phyloP scores from a whole-genome alignment of 192 early-diverging fungal species.

The Umbelopsis vinacea region DNA sequence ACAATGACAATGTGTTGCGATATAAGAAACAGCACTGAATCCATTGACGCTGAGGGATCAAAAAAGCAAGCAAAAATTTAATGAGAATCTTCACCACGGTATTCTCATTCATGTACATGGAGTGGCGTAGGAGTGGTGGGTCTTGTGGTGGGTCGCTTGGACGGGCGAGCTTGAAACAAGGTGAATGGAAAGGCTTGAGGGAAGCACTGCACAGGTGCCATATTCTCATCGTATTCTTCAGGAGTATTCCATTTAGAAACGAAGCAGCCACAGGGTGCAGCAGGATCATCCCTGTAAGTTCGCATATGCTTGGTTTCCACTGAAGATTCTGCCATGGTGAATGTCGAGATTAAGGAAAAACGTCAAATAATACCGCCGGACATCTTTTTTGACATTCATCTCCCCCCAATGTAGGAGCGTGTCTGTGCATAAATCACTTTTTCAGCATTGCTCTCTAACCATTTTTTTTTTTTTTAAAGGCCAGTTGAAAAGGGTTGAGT shows the following conservation, averaged over 20 bases:
- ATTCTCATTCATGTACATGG: not conserved
- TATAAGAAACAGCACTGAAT: too few relatives aligned
- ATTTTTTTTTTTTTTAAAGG: too few relatives aligned
- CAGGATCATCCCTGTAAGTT: not conserved
- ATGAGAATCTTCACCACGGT: not conserved
- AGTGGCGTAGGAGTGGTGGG: not conserved
- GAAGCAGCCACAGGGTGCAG: slow-evolving; percentile 3
- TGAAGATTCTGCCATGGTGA: not conserved
- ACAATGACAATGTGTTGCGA: too few relatives aligned
- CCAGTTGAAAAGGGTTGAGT: too few relatives aligned
- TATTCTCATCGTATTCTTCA: slow-evolving; percentile 5
- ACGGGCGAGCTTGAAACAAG: not conserved
- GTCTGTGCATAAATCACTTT: not conserved
- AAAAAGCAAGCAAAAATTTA: not conserved
- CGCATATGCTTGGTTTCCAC: not conserved
- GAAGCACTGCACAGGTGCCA: slow-evolving; percentile 6
- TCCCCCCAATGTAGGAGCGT: not conserved
- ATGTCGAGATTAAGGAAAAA: not conserved
- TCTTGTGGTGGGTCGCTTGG: not conserved
- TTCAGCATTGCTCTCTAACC: not conserved
- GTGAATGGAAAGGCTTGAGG: slow-evolving; percentile 11
- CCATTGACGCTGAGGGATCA: too few relatives aligned
- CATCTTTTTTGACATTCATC: not conserved
- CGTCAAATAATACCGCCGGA: not conserved
- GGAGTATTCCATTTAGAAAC: slow-evolving; percentile 2